Evolutionary conservation across 352 stramenopile genomes (phyloP).

Genomic region (Globisporangium megalacanthum): DNA sequence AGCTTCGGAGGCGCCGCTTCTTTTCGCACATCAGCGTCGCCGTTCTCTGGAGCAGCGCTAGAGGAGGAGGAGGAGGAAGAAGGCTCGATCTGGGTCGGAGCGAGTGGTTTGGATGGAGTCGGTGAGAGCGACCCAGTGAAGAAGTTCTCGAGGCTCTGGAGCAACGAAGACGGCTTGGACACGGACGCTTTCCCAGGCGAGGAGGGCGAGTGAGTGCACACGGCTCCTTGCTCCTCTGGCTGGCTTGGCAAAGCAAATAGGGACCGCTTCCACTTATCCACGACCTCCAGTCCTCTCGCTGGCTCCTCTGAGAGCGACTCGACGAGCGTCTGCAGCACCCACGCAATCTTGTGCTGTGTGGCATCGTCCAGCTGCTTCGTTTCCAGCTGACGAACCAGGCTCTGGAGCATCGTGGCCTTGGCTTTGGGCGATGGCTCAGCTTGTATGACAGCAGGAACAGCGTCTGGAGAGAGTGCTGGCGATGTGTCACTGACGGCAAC

Average conservation of each 20-base stretch:
- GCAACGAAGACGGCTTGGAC: slow-evolving; percentile 4
- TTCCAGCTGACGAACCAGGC: slow-evolving; percentile 18
- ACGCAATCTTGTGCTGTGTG: slow-evolving; percentile 23
- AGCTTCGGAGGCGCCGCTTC: slow-evolving; percentile 26
- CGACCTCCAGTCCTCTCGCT: slow-evolving; percentile 10
- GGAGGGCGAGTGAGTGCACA: neutral
- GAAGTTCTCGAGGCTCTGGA: slow-evolving; percentile 18
- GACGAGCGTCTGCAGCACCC: slow-evolving; percentile 19
- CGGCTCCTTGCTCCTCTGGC: neutral
- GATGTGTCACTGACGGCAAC: neutral
- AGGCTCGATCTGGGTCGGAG: neutral
- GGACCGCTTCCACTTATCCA: slow-evolving; percentile 23
- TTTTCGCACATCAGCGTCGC: neutral
- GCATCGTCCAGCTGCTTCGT: slow-evolving; percentile 9
- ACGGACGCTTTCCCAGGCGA: slow-evolving; percentile 7
- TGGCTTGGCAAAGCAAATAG: slow-evolving; percentile 6
- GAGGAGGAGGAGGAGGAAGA: neutral
- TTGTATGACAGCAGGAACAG: neutral
- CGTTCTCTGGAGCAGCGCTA: neutral
- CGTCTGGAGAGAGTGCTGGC: neutral
- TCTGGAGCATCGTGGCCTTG: slow-evolving; percentile 13
- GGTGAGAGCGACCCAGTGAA: slow-evolving; percentile 6
- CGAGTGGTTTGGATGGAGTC: slow-evolving; percentile 4
- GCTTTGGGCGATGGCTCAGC: neutral
- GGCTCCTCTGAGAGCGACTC: slow-evolving; percentile 19